Evolutionary conservation across 768 basidiomycete species (phyloP), one percentile per base, ranked within the genome.

Genomic region (Tephrocybe sp.): DNA sequence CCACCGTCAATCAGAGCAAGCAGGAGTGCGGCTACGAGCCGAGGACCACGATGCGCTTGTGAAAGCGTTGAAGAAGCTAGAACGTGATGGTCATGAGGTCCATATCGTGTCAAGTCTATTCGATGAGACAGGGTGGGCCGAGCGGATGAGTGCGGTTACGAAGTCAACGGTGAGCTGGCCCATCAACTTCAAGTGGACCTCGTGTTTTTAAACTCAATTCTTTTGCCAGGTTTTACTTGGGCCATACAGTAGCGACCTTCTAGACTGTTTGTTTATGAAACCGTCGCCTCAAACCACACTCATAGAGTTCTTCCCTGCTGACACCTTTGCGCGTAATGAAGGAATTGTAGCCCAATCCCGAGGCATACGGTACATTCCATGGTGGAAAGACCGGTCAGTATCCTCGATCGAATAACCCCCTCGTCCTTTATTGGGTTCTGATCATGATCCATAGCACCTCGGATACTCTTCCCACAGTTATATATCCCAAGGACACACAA

Each of bases 271-370:
- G 13, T 91, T 84, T 70, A 83, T 92, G 79, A 79, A 78, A 51
- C 78, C 78, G 4, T 78, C 80, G 20, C 59, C 73, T 13, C 71
- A 77, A 20, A 74, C 87, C 17, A 82, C 84, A 3, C 72, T 92
- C 32, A 80, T 92, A 70, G 91, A 94, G 67, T 74, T 92, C 60
- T 91, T 88, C 68, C 85, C 83, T 16, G 70, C 76, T 2, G 78
- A 77, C n/a, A 75, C 75, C 16, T 91, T 87, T 65, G 72, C 75
- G 20, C 78, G 76, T 42, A 85, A 89, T 58, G 75, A 78, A 51
- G 80, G 85, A 59, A 67, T 81, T 43, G 75, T 84, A 16, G 72
- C 73, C n/a, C 68, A 68, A 23, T 75, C 79, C 7, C 60, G 84
- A 19, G 77, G 79, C 9, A 70, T 85, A 49, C 66, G 69, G 9